Percentiles rank a stretch among this genome's conserved stretches.
Evolutionary conservation across 192 early-diverging fungal species (phyloP).

Genomic region (Piromyces sp.): DNA sequence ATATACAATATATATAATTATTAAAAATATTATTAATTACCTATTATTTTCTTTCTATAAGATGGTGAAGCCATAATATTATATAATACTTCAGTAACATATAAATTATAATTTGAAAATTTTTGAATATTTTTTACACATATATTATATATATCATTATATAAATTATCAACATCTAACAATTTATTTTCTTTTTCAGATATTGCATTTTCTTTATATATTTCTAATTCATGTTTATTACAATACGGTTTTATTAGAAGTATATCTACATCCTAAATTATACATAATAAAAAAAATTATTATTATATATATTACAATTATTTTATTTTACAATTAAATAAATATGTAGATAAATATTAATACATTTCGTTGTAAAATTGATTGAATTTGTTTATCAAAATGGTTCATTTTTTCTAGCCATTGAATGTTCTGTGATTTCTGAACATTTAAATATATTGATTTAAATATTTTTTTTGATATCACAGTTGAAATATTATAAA

Average conservation of each 20-base stretch:
- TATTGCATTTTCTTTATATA: not conserved
- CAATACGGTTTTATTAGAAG: not conserved
- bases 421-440: not conserved
- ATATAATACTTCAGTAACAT: not conserved
- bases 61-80: not conserved
- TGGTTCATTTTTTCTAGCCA: not conserved
- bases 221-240: not conserved
- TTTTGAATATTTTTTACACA: not conserved
- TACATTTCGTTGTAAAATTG: not conserved
- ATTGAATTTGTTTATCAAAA: not conserved
- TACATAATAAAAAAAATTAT: too few relatives aligned
- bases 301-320: not conserved
- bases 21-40: too few relatives aligned
- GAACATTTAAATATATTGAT: not conserved
- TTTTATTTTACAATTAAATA: too few relatives aligned
- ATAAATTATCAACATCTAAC: not conserved
- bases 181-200: not conserved
- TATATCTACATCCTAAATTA: not conserved
- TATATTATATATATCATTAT: not conserved
- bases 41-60: not conserved
- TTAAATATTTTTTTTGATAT: not conserved
- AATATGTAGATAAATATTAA: too few relatives aligned
- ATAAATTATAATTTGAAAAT: not conserved
- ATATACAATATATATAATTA: too few relatives aligned
- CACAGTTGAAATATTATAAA: not conserved